These are phyloP conservation scores for Colletotrichum sp. DNA, from an alignment of 2,329 filamentous ascomycete genomes.

Conservation along the genomic window DNA sequence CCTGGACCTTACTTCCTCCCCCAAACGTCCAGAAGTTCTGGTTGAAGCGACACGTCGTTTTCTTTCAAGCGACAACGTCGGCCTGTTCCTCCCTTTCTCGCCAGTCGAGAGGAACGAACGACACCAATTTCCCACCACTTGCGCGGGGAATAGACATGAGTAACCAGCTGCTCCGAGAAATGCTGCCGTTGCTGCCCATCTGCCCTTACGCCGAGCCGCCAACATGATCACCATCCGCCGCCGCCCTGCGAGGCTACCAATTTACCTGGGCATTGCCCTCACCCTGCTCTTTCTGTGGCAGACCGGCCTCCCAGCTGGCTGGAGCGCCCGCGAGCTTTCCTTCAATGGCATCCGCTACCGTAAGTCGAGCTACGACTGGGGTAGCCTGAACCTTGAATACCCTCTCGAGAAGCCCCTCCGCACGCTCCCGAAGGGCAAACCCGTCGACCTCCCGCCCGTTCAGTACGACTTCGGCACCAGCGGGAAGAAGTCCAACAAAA, in stretches of 20 bases:
- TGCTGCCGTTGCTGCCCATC: constrained; percentile 14
- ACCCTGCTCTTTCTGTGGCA: constrained; percentile 12
- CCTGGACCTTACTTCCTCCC: not conserved
- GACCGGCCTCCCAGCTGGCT: constrained; percentile 6
- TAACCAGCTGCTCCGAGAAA: constrained; percentile 9
- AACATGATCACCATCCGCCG: constrained; percentile 24
- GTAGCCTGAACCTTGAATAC: constrained; percentile 34
- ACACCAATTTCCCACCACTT: not conserved
- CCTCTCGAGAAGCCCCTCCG: constrained; percentile 35
- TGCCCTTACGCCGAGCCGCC: constrained; percentile 11
- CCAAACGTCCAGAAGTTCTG: not conserved
- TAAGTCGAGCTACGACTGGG: constrained; percentile 41
- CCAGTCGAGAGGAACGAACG: not conserved
- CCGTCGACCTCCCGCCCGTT: constrained; percentile 27
- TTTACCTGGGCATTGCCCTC: constrained; percentile 17
- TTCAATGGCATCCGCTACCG: constrained; percentile 18
- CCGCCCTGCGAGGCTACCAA: constrained; percentile 16
- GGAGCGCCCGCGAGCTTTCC: not conserved
- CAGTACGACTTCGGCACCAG: constrained; percentile 34
- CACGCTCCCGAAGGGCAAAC: constrained; percentile 38
- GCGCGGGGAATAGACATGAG: constrained; percentile 10
- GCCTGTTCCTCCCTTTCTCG: not conserved
- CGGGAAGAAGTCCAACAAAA: constrained; percentile 3
- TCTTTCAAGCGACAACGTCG: not conserved
- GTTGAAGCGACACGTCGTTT: not conserved